Evolutionary conservation across 169 alveolate species (phyloP), one percentile per base, ranked within the genome.

Genomic region (Plasmodium cynomolgi): DNA sequence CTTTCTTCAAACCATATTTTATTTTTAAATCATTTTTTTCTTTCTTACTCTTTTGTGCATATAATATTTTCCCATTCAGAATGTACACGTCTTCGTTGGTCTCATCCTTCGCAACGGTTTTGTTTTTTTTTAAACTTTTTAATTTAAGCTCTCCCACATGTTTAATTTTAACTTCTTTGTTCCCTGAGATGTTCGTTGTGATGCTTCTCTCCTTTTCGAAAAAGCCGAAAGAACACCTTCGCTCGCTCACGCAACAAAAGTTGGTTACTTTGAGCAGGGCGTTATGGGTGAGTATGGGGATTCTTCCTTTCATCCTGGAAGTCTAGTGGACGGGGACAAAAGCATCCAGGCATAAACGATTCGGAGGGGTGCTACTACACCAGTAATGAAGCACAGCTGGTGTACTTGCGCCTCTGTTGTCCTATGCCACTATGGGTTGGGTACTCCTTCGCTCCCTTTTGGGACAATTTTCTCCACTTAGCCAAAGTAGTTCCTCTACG

Each of bases 21-120:
- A 33, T n/a, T 90, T 90, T 80, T 29, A 80, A 62, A 39, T 90
- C 94, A 62, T 29, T 81, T 90, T 90, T 80, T 58, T 34, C 75
- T 33, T 80, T 90, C 50, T 80, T 90, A 58, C 50, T 80, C 34
- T 80, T 90, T 31, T 80, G 94, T 17, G 94, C 88, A 79, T 90
- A 80, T 80, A 80, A 58, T 80, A 81, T 80, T 80, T 90, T 90
- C 23, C 94, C 94, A 80, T 90, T 90, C 47, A 90, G 17, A 39
- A 90, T 72, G 37, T 90, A 90, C 56, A 81, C 90, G 79, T 90
- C 94, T 9, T 80, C 94, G 31, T 80, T 80, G 2, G 33, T 79
- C 8, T 80, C 77, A 56, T 54, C 84, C 73, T 90, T 80, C 34
- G 50, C n/a, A 11, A 33, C 50, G 50, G 54, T 79, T 90, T 90